Evolutionary conservation across 768 basidiomycete genomes (phyloP), one percentile per base, ranked within the genome.

Genomic region (Hygrophoropsis aurantiaca): DNA sequence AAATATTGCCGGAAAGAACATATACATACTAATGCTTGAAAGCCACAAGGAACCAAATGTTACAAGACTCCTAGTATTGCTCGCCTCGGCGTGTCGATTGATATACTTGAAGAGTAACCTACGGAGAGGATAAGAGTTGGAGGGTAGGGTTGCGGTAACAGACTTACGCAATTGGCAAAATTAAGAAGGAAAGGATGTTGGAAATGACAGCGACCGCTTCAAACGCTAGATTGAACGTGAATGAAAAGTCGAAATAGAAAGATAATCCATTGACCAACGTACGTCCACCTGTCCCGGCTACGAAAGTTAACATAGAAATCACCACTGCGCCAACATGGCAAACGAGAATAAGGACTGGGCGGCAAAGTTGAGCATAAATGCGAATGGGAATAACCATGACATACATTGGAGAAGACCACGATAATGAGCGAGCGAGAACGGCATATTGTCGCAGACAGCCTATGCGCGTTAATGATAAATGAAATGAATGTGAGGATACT

Each of bases 381-480:
- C 5, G 27, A 30, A 40, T n/a, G 16, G 30, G 11, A 16, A n/a
- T n/a, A n/a, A n/a, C 6, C 40, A 44, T 24, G 8, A 48, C 65
- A 9, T 33, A 58, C 62, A 38, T 44, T 67, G 48, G 38, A 49
- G 26, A 27, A 62, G 34, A 1, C 19, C 26, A 42, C 58, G 62
- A 18, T 9, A 52, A 42, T 56, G 55, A 44, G 53, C 16, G 33
- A 58, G 60, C 23, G 52, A 46, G 39, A 65, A 63, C 11, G 61
- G 16, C 61, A 63, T 66, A 39, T 34, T 42, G 57, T 57, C 57
- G 50, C 64, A 42, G 57, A 65, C 62, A 45, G 34, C 54, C 42
- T 16, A 27, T 19, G 25, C 16, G 33, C 25, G 33, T 40, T 37
- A 27, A 26, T 48, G 39, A 30, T 6, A 30, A 13, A 30, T 30